These are phyloP conservation scores for Diaporthe longicolla DNA, from an alignment of 2,329 filamentous ascomycete species.

Conservation along the genomic window DNA sequence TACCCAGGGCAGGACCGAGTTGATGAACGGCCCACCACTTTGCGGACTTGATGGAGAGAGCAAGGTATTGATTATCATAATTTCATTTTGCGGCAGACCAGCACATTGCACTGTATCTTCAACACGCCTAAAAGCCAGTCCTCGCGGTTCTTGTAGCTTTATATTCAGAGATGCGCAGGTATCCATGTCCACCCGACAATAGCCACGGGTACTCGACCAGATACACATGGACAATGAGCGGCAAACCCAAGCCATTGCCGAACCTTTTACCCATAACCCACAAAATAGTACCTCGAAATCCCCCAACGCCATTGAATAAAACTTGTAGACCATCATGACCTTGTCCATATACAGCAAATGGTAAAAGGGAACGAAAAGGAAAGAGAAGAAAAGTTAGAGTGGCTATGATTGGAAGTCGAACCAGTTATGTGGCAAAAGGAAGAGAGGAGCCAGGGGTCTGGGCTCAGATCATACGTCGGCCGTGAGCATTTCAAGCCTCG, in stretches of 20 bases:
- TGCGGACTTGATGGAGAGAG: not conserved
- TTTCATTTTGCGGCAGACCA: conserved; percentile 28
- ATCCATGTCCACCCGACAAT: not conserved
- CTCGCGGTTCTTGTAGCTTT: conserved; percentile 29
- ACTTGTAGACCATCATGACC: conserved; percentile 29
- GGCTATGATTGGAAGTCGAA: conserved; percentile 30
- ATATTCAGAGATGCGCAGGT: conserved; percentile 8
- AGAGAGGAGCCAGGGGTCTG: not conserved
- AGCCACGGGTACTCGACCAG: conserved; percentile 1
- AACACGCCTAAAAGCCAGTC: conserved; percentile 11
- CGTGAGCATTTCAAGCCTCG: conserved; percentile 55
- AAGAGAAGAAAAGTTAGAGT: not conserved
- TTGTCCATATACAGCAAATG: conserved; percentile 37
- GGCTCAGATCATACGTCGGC: conserved; percentile 47
- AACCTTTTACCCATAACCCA: conserved; percentile 25
- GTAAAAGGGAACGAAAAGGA: conserved; percentile 10
- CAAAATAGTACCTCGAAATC: not conserved
- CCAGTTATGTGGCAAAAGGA: not conserved
- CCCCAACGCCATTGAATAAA: conserved; percentile 31
- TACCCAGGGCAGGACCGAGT: no score
- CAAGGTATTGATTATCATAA: conserved; percentile 8
- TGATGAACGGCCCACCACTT: not conserved
- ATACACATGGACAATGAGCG: conserved; percentile 8
- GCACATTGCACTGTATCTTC: not conserved
- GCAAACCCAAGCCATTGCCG: not conserved